These are phyloP conservation scores for Cryptococcus floricola DNA, from an alignment of 1,284 basidiomycete genomes.

Conservation along the genomic window DNA sequence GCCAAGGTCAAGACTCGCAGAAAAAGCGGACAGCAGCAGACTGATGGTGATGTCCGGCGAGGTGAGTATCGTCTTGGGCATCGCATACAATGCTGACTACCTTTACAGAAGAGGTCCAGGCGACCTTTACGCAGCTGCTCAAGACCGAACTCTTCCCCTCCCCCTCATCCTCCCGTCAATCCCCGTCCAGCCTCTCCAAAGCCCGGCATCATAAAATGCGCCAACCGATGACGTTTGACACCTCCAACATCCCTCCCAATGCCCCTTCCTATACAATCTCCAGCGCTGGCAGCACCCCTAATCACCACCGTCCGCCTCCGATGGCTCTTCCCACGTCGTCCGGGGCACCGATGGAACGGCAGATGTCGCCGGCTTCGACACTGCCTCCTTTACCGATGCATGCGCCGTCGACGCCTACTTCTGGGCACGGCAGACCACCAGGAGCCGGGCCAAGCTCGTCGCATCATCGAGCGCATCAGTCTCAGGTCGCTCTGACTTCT, in stretches of 20 bases:
- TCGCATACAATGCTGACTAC: slow-evolving; percentile 3
- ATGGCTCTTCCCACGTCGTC: slow-evolving; percentile 10
- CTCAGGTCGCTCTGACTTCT: slow-evolving; percentile 40
- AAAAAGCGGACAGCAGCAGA: slow-evolving; percentile 35
- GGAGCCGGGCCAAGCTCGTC: slow-evolving; percentile 40
- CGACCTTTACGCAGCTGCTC: slow-evolving; percentile 54
- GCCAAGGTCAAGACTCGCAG: slow-evolving; percentile 36
- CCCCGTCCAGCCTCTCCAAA: slow-evolving; percentile 18
- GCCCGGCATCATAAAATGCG: slow-evolving; percentile 27
- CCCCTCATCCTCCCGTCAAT: slow-evolving; percentile 19
- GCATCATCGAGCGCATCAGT: slow-evolving; percentile 43
- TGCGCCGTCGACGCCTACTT: slow-evolving; percentile 43
- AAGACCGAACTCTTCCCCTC: slow-evolving; percentile 54
- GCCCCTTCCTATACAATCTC: slow-evolving; percentile 25
- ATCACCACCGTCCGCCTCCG: slow-evolving; percentile 45
- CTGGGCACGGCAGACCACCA: slow-evolving; percentile 37
- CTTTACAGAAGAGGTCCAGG: slow-evolving; percentile 53
- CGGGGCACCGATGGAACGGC: slow-evolving; percentile 20
- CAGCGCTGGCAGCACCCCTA: slow-evolving; percentile 39
- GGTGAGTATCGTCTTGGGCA: slow-evolving; percentile 30
- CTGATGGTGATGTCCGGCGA: slow-evolving; percentile 49
- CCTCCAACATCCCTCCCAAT: slow-evolving; percentile 28
- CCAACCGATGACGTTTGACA: slow-evolving; percentile 34
- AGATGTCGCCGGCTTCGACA: slow-evolving; percentile 39
- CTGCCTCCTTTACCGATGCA: slow-evolving; percentile 44